Evolutionary conservation across 1,139 yeast genomes (phyloP).

Genomic region (Lodderomyces elongisporus): DNA sequence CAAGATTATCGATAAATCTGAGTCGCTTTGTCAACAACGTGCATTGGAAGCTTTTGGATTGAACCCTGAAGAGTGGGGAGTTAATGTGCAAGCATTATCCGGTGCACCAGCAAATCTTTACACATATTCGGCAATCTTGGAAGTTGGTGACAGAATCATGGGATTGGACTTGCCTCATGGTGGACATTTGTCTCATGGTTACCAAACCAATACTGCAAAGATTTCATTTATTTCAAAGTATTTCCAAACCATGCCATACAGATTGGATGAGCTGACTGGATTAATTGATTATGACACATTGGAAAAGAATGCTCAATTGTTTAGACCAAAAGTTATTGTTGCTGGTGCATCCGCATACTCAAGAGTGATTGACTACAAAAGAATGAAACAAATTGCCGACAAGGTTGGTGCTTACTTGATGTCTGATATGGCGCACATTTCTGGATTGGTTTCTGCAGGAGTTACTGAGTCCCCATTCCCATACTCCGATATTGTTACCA

Average conservation of each 20-base stretch:
- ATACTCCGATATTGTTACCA: constrained; percentile 91
- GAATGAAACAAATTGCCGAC: constrained; percentile 86
- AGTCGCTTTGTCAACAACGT: constrained; percentile 82
- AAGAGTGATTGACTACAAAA: constrained; percentile 82
- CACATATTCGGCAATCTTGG: constrained; percentile 87
- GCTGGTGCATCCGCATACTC: constrained; percentile 98
- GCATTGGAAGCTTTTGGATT: constrained; percentile 82
- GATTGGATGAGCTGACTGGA: constrained; percentile 81
- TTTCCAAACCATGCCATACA: constrained; percentile 96
- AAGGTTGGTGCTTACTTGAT: constrained; percentile 88
- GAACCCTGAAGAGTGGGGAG: constrained; percentile 85
- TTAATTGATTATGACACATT: constrained; percentile 86
- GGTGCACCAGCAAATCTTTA: constrained; percentile 97
- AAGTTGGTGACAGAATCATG: constrained; percentile 91
- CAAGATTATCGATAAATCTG: constrained; percentile 88
- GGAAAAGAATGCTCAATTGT: constrained; percentile 75
- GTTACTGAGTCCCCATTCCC: constrained; percentile 92
- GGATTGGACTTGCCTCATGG: constrained; percentile 97
- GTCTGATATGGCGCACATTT: constrained; percentile 95
- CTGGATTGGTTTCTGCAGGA: constrained; percentile 90
- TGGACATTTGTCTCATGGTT: constrained; percentile 95
- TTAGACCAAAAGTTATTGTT: constrained; percentile 90
- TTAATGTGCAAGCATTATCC: constrained; percentile 87
- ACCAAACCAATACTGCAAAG: constrained; percentile 83
- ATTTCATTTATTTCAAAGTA: constrained; percentile 88